These are phyloP conservation scores for Zymoseptoria pseudotritici DNA, from an alignment of 2,329 filamentous ascomycete genomes.

Conservation along the genomic window DNA sequence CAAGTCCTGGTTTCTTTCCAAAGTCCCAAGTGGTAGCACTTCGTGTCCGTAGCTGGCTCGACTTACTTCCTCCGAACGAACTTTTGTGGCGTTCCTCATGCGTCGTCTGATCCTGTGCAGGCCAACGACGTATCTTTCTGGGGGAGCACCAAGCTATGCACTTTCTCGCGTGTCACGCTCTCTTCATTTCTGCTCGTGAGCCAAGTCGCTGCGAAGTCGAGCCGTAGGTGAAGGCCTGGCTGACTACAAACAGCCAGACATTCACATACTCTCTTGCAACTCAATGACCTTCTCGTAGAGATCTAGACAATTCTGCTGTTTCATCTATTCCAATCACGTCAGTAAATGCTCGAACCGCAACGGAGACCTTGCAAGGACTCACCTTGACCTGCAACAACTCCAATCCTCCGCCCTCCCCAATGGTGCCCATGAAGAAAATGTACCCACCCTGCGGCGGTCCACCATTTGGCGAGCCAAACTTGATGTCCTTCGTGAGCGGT, in stretches of 20 bases:
- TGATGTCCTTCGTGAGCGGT: slow-evolving; percentile 68
- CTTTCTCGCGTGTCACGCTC: too few relatives aligned
- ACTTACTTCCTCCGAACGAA: too few relatives aligned
- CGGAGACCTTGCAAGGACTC: slow-evolving; percentile 18
- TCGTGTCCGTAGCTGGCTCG: too few relatives aligned
- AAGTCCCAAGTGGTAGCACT: not conserved
- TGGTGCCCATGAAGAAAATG: slow-evolving; percentile 55
- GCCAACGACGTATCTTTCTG: too few relatives aligned
- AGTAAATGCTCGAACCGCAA: not conserved
- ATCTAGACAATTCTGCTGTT: slow-evolving; percentile 37
- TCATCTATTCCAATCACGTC: slow-evolving; percentile 30
- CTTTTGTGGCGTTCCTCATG: too few relatives aligned
- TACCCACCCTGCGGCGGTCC: slow-evolving; percentile 63
- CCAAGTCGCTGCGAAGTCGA: not conserved
- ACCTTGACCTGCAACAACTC: slow-evolving; percentile 53
- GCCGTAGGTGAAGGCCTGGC: not conserved
- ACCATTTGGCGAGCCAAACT: slow-evolving; percentile 59
- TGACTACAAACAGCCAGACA: not conserved
- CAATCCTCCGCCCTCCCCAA: slow-evolving; percentile 44
- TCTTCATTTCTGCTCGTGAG: not conserved
- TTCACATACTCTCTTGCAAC: slow-evolving; percentile 34
- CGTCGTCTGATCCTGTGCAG: too few relatives aligned
- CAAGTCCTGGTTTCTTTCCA: not conserved
- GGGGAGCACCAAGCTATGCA: too few relatives aligned
- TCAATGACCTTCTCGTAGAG: slow-evolving; percentile 39